Evolutionary conservation across 345 rosid genomes (phyloP).

Genomic region (Laguncularia racemosa): DNA sequence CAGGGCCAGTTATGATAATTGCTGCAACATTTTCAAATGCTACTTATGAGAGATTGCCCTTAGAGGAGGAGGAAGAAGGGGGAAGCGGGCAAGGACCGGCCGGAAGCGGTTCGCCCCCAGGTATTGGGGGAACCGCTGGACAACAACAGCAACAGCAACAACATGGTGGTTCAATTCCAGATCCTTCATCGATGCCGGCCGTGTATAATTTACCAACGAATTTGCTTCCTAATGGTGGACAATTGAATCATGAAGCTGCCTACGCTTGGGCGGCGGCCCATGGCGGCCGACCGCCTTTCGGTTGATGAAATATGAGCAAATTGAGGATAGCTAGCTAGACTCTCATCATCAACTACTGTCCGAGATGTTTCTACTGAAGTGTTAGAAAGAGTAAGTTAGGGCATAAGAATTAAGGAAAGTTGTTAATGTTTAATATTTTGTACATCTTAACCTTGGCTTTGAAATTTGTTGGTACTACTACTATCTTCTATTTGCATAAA

Average conservation of each 20-base stretch:
- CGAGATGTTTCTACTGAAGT: too few relatives aligned
- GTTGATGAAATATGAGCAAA: neutral
- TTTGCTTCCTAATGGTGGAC: constrained; percentile 62
- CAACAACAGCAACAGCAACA: constrained; percentile 9
- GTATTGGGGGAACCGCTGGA: constrained; percentile 18
- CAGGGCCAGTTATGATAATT: constrained; percentile 46
- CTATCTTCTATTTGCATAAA: neutral
- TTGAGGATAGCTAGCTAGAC: neutral
- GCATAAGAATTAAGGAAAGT: neutral
- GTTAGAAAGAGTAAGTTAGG: neutral
- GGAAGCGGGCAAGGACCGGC: constrained; percentile 31
- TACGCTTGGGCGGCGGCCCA: constrained; percentile 11
- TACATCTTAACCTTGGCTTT: constrained; percentile 6
- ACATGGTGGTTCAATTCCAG: constrained; percentile 29
- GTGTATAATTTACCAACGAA: constrained; percentile 54
- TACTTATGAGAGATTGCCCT: constrained; percentile 41
- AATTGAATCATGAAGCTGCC: constrained; percentile 17
- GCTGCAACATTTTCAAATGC: constrained; percentile 54
- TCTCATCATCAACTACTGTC: too few relatives aligned
- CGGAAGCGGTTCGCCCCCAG: constrained; percentile 32
- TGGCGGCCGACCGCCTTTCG: constrained; percentile 13
- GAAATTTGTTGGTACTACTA: neutral
- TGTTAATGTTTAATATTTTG: constrained; percentile 3
- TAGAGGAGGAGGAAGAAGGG: constrained; percentile 41
- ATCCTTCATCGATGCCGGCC: constrained; percentile 7